phyloP scores from a whole-genome alignment of 805 yeast genomes.

The Cyberlindnera xylosilytica region DNA sequence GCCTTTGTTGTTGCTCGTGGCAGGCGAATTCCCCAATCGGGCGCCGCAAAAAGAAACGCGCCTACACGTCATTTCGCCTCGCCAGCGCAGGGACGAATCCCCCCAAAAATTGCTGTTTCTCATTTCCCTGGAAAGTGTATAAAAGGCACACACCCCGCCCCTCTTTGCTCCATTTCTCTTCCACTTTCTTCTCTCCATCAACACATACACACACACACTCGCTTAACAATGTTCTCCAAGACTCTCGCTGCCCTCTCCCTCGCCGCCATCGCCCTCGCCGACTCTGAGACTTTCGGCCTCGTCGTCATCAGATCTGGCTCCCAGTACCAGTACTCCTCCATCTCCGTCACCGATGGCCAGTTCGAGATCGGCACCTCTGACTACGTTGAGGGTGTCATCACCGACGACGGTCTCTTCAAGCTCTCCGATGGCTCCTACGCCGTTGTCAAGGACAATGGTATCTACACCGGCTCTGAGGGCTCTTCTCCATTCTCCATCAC shows the following conservation, averaged over 20 bases:
- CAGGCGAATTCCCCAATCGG: too few species aligned
- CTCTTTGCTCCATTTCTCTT: neutral
- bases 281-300: slow-evolving; percentile 35
- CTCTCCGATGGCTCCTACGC: slow-evolving; percentile 30
- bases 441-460: slow-evolving; percentile 26
- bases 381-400: slow-evolving; percentile 22
- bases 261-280: slow-evolving; percentile 32
- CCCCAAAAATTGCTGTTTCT: too few species aligned
- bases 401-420: slow-evolving; percentile 33
- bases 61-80: too few species aligned
- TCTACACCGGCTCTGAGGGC: slow-evolving; percentile 29
- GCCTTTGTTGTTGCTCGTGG: too few species aligned
- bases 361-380: slow-evolving; percentile 17
- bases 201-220: slow-evolving; percentile 4
- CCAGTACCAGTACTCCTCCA: slow-evolving; percentile 30
- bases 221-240: slow-evolving; percentile 27
- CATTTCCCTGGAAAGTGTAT: too few species aligned
- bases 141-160: neutral
- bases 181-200: neutral
- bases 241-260: slow-evolving; percentile 27
- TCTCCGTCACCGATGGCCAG: slow-evolving; percentile 20
- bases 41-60: too few species aligned
- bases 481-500: slow-evolving; percentile 38
- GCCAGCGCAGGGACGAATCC: too few species aligned
- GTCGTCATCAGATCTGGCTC: slow-evolving; percentile 36